These are phyloP conservation scores for Suillus weaverae DNA, from an alignment of 768 basidiomycete species.

Conservation along the genomic window DNA sequence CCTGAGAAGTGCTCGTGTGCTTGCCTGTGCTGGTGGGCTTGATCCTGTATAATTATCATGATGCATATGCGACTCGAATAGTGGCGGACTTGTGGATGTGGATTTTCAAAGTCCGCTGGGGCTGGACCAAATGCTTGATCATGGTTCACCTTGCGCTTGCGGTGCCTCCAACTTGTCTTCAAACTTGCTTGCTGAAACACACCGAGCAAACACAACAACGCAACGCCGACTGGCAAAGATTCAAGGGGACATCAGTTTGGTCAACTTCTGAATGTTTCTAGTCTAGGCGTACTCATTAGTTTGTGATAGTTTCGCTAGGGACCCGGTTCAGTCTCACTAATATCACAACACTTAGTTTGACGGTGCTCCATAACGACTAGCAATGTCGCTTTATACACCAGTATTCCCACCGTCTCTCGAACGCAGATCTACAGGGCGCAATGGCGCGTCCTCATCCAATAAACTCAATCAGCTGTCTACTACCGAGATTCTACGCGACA, in stretches of 20 bases:
- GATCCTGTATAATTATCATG: neutral
- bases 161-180: neutral
- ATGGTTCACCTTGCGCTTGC: neutral
- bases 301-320: neutral
- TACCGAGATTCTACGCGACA: slow-evolving; percentile 28
- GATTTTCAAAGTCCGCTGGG: slow-evolving; percentile 1
- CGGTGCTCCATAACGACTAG: neutral
- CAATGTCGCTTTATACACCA: slow-evolving; percentile 37
- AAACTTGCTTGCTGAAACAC: neutral
- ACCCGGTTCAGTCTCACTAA: no score
- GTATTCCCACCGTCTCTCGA: slow-evolving; percentile 29
- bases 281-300: neutral
- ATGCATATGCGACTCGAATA: no score
- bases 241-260: neutral
- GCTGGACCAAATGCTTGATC: neutral
- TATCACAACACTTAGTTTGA: neutral
- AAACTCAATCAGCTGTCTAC: slow-evolving; percentile 13
- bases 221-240: neutral
- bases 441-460: slow-evolving; percentile 9
- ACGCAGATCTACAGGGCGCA: slow-evolving; percentile 6
- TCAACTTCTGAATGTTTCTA: neutral
- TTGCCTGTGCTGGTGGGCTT: neutral
- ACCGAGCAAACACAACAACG: neutral
- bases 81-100: neutral
- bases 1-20: neutral